Evolutionary conservation across 495 filamentous ascomycete species (phyloP).

Genomic region (Trichodelitschia bisporula): DNA sequence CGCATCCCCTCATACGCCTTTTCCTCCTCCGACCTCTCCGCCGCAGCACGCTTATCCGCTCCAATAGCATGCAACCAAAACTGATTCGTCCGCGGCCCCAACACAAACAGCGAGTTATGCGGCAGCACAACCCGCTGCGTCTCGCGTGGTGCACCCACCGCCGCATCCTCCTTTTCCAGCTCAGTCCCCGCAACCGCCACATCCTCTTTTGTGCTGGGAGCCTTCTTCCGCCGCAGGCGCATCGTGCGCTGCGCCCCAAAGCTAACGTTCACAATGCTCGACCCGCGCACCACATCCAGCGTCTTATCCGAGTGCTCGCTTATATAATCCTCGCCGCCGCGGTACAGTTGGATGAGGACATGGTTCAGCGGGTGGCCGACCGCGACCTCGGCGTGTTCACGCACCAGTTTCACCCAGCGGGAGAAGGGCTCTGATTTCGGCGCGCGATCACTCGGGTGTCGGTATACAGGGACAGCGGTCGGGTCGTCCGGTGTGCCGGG

Average conservation of each 20-base stretch:
- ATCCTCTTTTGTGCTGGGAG: conserved; percentile 9
- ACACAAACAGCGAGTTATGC: conserved; percentile 67
- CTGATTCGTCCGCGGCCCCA: conserved; percentile 61
- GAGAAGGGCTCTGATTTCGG: conserved; percentile 58
- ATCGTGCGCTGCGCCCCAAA: conserved; percentile 80
- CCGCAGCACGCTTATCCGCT: conserved; percentile 48
- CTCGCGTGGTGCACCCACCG: too few species aligned
- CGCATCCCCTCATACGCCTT: conserved; percentile 46
- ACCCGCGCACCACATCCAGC: conserved; percentile 60
- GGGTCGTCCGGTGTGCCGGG: conserved; percentile 28
- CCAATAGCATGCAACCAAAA: conserved; percentile 78
- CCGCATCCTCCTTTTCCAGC: conserved; percentile 1
- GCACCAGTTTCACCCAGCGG: conserved; percentile 39
- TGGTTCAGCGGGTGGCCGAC: conserved; percentile 77
- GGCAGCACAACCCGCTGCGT: conserved; percentile 51
- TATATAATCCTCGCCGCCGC: conserved; percentile 75
- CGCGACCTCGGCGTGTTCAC: conserved; percentile 34
- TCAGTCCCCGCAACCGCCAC: conserved; percentile 1
- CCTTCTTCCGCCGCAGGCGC: conserved; percentile 64
- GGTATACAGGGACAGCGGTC: conserved; percentile 71
- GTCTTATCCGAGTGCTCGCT: conserved; percentile 97
- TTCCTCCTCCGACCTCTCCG: conserved; percentile 43
- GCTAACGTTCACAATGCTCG: conserved; percentile 75
- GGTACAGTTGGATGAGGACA: conserved; percentile 81
- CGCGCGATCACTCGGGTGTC: conserved; percentile 80